Conservation (phyloP, 805 yeast genomes). For the Candida tibetensis region DNA sequence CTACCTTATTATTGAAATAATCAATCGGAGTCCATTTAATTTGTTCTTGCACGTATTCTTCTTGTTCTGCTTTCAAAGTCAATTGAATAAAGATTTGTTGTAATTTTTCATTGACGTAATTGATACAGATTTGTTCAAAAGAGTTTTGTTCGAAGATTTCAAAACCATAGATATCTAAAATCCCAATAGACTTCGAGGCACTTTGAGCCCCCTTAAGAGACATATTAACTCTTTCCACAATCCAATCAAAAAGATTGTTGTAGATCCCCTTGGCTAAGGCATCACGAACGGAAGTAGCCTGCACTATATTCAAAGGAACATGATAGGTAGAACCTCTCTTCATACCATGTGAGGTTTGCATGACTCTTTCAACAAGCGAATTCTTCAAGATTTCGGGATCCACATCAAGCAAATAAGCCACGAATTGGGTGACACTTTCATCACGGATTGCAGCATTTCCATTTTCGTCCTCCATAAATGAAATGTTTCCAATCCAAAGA, state of each 20-base stretch:
- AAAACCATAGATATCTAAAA: constrained; percentile 92
- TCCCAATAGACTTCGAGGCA: constrained; percentile 74
- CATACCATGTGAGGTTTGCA: constrained; percentile 89
- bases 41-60: constrained; percentile 91
- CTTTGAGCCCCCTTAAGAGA: constrained; percentile 56
- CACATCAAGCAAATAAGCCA: constrained; percentile 86
- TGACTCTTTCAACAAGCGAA: constrained; percentile 72
- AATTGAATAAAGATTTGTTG: constrained; percentile 96
- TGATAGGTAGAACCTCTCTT: constrained; percentile 91
- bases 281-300: constrained; percentile 93
- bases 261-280: constrained; percentile 94
- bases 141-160: constrained; percentile 94
- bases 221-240: constrained; percentile 83
- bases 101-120: constrained; percentile 91
- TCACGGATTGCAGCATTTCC: constrained; percentile 85
- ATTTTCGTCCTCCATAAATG: constrained; percentile 80
- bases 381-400: constrained; percentile 62
- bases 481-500: constrained; percentile 91
- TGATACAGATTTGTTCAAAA: constrained; percentile 92
- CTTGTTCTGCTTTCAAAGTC: constrained; percentile 95
- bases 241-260: constrained; percentile 93
- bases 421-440: constrained; percentile 87
- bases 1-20: constrained; percentile 93
- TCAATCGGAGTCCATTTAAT: constrained; percentile 97
- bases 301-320: constrained; percentile 86